Conservation (phyloP, 495 filamentous ascomycete species). For the Aspergillus saccharolyticus region DNA sequence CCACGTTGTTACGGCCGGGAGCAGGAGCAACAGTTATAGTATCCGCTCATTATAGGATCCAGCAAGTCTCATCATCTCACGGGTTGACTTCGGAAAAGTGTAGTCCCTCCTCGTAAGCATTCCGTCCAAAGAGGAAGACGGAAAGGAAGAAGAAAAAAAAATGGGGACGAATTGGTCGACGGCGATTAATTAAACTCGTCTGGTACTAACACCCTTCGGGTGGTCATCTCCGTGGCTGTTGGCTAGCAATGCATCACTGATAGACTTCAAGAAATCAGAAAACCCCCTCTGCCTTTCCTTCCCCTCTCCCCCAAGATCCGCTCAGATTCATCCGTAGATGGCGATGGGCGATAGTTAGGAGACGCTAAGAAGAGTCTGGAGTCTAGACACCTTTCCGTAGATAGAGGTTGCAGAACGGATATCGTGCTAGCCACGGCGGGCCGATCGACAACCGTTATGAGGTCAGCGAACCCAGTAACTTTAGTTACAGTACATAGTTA, state of each 20-base stretch:
- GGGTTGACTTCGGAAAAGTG: conserved; percentile 1
- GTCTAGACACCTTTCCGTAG: conserved; percentile 4
- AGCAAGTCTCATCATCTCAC: background rate
- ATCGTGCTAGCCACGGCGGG: conserved; percentile 6
- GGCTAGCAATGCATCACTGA: conserved; percentile 9
- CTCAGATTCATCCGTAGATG: conserved; percentile 3
- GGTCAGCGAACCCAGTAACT: background rate
- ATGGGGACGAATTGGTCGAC: background rate
- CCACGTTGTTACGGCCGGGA: conserved; percentile 1
- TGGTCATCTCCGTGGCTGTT: conserved; percentile 16
- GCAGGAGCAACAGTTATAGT: background rate
- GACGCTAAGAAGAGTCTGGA: conserved; percentile 3
- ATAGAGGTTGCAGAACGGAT: background rate
- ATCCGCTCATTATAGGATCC: conserved; percentile 1
- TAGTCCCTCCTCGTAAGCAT: background rate
- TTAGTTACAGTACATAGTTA: background rate
- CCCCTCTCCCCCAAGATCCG: conserved; percentile 1
- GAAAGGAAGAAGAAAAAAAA: background rate
- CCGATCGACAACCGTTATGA: conserved; percentile 13
- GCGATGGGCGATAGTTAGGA: conserved; percentile 2
- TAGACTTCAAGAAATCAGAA: background rate
- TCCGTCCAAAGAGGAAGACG: background rate
- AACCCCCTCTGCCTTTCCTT: background rate
- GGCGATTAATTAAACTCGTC: background rate
- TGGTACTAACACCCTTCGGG: conserved; percentile 14